Conservation (phyloP, 805 yeast species). For the Yamadazyma ubonensis region DNA sequence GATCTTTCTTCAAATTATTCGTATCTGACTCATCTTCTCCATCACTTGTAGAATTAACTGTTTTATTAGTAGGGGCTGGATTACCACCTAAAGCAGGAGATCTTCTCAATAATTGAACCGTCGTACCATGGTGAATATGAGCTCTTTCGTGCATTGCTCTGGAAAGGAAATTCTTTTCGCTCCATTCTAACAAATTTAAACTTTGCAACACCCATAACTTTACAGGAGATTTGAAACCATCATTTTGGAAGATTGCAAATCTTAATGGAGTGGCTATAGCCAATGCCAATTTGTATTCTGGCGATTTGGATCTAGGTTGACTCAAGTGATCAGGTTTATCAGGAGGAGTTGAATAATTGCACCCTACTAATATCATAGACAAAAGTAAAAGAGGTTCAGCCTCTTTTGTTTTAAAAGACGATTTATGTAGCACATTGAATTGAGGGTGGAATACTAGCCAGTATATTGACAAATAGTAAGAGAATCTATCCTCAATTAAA, state of each 20-base stretch:
- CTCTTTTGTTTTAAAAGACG: slow-evolving; percentile 51
- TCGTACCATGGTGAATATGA: slow-evolving; percentile 83
- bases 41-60: slow-evolving; percentile 21
- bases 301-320: slow-evolving; percentile 21
- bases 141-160: slow-evolving; percentile 77
- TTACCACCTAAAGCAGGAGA: slow-evolving; percentile 76
- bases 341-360: slow-evolving; percentile 34
- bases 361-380: slow-evolving; percentile 58
- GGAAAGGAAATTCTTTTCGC: slow-evolving; percentile 70
- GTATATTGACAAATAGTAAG: slow-evolving; percentile 41
- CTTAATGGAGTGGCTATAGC: slow-evolving; percentile 59
- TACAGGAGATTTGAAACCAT: slow-evolving; percentile 76
- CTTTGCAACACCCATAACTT: slow-evolving; percentile 75
- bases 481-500: slow-evolving; percentile 29
- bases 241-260: slow-evolving; percentile 66
- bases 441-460: slow-evolving; percentile 63
- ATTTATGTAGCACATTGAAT: slow-evolving; percentile 57
- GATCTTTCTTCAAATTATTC: slow-evolving; percentile 14
- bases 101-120: slow-evolving; percentile 73
- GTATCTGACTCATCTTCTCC: slow-evolving; percentile 28
- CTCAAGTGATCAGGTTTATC: slow-evolving; percentile 12
- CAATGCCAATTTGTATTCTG: slow-evolving; percentile 44
- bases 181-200: slow-evolving; percentile 69
- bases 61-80: slow-evolving; percentile 31
- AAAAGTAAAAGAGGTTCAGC: slow-evolving; percentile 52